phyloP scores from a whole-genome alignment of 1,284 basidiomycete genomes.

The Butyriboletus regius region DNA sequence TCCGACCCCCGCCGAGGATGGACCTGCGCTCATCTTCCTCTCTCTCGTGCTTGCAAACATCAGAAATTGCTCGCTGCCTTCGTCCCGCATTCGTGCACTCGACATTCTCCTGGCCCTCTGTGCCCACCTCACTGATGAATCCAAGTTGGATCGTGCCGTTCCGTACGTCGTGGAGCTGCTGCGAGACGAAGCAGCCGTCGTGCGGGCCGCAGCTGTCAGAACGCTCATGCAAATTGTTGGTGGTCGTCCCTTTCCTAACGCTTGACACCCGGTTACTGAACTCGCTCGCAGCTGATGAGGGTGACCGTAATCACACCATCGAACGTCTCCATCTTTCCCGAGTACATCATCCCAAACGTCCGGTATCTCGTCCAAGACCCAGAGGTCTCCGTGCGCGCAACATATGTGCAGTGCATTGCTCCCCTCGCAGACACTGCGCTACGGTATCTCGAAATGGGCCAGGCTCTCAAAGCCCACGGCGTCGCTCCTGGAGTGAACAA shows the following conservation, averaged over 20 bases:
- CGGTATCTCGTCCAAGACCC: slow-evolving; percentile 74
- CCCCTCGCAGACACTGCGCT: slow-evolving; percentile 78
- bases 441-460: slow-evolving; percentile 84
- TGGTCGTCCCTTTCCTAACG: slow-evolving; percentile 8
- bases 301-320: slow-evolving; percentile 85
- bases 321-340: slow-evolving; percentile 82
- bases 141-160: slow-evolving; percentile 87
- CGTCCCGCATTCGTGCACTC: slow-evolving; percentile 77
- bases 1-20: slow-evolving; percentile 65
- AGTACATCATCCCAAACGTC: slow-evolving; percentile 91
- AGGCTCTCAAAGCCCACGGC: slow-evolving; percentile 79
- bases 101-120: slow-evolving; percentile 83
- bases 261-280: background rate
- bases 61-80: slow-evolving; percentile 80
- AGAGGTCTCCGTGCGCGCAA: slow-evolving; percentile 82
- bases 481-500: slow-evolving; percentile 37
- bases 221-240: slow-evolving; percentile 79
- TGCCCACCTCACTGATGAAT: slow-evolving; percentile 84
- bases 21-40: slow-evolving; percentile 72
- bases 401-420: slow-evolving; percentile 82
- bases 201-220: slow-evolving; percentile 73
- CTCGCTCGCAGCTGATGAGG: slow-evolving; percentile 59
- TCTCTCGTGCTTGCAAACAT: slow-evolving; percentile 85
- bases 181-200: slow-evolving; percentile 75
- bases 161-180: slow-evolving; percentile 87